phyloP scores from a whole-genome alignment of 345 rosid genomes.

The Euclidium syriacum region DNA sequence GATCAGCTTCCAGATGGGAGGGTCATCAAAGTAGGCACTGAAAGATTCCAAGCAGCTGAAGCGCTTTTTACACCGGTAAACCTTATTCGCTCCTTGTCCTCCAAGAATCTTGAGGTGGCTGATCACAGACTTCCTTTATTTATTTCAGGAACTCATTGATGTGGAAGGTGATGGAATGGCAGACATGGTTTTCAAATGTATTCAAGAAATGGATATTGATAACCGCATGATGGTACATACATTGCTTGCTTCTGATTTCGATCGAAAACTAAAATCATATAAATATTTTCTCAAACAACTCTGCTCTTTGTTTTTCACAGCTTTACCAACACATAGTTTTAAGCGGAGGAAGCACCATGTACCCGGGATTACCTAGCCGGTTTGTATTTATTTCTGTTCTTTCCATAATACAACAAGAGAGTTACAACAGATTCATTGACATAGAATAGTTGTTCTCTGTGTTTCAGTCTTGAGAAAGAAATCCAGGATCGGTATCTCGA shows the following conservation, averaged over 20 bases:
- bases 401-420: background rate
- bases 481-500: constrained; percentile 86
- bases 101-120: background rate
- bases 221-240: constrained; percentile 81
- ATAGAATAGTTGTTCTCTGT: too few relatives aligned
- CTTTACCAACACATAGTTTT: constrained; percentile 95
- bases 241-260: background rate
- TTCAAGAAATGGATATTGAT: constrained; percentile 99
- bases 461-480: constrained; percentile 85
- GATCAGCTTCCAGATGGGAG: constrained; percentile 96
- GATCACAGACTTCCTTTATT: background rate
- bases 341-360: constrained; percentile 99
- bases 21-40: constrained; percentile 96
- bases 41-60: constrained; percentile 97
- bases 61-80: constrained; percentile 97
- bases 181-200: constrained; percentile 98
- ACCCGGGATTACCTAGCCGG: constrained; percentile 99
- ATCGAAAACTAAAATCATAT: background rate
- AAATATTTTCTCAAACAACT: background rate
- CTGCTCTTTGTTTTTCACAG: constrained; percentile 40
- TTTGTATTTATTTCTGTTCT: constrained; percentile 7
- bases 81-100: background rate
- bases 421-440: too few relatives aligned
- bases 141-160: constrained; percentile 79
- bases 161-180: constrained; percentile 99